phyloP scores from a whole-genome alignment of 495 filamentous ascomycete genomes.

The Aspergillus indologenus region DNA sequence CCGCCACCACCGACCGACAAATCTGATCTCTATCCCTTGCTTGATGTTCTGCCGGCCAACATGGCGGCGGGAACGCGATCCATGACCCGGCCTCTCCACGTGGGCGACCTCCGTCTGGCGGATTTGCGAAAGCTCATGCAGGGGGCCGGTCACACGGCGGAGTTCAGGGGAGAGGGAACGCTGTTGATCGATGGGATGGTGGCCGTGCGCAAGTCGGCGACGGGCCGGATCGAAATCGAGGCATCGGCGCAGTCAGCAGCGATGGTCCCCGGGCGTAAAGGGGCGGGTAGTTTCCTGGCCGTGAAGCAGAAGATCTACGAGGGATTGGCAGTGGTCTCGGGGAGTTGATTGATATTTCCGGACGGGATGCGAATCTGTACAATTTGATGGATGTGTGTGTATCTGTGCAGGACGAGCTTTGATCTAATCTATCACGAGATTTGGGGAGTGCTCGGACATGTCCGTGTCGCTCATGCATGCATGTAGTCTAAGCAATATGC shows the following conservation, averaged over 20 bases:
- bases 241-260: conserved; percentile 55
- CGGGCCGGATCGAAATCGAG: conserved; percentile 87
- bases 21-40: conserved; percentile 51
- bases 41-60: conserved; percentile 75
- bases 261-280: conserved; percentile 30
- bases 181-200: conserved; percentile 84
- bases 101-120: conserved; percentile 87
- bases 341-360: conserved; percentile 44
- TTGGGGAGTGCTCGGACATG: background rate
- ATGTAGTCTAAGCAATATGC: background rate
- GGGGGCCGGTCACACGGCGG: conserved; percentile 76
- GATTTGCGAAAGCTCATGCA: conserved; percentile 84
- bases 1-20: conserved; percentile 28
- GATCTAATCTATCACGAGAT: background rate
- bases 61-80: conserved; percentile 74
- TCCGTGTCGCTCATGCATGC: background rate
- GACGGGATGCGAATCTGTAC: background rate
- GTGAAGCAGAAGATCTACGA: conserved; percentile 83
- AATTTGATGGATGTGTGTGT: background rate
- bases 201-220: conserved; percentile 81
- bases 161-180: conserved; percentile 91
- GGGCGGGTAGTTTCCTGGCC: conserved; percentile 61
- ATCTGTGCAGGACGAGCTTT: background rate
- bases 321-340: conserved; percentile 74
- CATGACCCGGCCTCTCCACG: conserved; percentile 84